Conservation (phyloP, 192 early-diverging fungal genomes). For the Podila horticola region DNA sequence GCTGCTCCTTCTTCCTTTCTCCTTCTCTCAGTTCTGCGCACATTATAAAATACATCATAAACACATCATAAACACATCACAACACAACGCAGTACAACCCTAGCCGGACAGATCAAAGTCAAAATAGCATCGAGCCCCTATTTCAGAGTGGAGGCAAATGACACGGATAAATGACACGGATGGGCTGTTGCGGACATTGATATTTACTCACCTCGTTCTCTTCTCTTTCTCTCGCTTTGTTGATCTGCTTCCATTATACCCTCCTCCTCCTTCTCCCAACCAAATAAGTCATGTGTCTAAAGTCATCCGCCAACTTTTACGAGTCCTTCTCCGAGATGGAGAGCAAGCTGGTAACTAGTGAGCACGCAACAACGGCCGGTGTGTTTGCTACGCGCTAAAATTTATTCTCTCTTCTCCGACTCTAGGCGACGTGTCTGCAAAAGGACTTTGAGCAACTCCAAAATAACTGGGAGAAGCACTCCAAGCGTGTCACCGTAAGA, state of each 20-base stretch:
- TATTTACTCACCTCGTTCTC: background rate
- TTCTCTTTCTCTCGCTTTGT: background rate
- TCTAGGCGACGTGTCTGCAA: conserved; percentile 50
- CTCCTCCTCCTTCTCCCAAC: background rate
- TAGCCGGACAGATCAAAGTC: no score
- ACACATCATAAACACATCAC: no score
- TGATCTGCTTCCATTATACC: background rate
- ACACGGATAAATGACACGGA: conserved; percentile 1
- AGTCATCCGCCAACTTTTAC: conserved; percentile 58
- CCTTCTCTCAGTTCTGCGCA: no score
- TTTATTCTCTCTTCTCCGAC: background rate
- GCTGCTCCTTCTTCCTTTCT: no score
- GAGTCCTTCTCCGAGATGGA: conserved; percentile 52
- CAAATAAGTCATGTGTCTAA: conserved; percentile 54
- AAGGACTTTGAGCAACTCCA: conserved; percentile 55
- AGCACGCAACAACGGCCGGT: background rate
- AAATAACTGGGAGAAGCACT: conserved; percentile 53
- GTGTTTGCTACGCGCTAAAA: no score
- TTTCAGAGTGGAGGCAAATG: no score
- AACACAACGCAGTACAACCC: no score
- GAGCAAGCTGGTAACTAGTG: conserved; percentile 43
- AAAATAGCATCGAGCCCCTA: no score
- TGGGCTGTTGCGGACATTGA: conserved; percentile 2
- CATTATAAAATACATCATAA: no score
- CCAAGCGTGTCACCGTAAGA: conserved; percentile 48